These are phyloP conservation scores for Cyclanthera cordifolia DNA, from an alignment of 306 rosid species.

Conservation along the genomic window DNA sequence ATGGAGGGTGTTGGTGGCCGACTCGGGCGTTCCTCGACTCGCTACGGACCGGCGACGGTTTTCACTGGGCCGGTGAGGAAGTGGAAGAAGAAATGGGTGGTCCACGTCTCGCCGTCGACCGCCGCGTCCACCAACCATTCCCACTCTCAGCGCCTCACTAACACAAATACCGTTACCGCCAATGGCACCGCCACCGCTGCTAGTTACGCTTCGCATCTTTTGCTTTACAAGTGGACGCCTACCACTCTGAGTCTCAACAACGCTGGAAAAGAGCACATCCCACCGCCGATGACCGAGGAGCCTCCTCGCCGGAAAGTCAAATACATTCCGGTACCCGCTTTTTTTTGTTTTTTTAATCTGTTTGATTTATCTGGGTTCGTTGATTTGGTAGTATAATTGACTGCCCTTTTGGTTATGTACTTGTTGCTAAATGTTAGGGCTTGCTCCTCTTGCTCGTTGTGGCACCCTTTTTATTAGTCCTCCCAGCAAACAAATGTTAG, in stretches of 20 bases:
- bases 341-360: not conserved
- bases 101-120: conserved; percentile 57
- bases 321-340: conserved; percentile 65
- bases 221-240: conserved; percentile 90
- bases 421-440: conserved; percentile 1
- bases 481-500: not conserved
- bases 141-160: conserved; percentile 22
- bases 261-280: conserved; percentile 22
- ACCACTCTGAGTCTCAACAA: conserved; percentile 41
- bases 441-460: not conserved
- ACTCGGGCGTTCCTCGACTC: conserved; percentile 82
- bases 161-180: conserved; percentile 15
- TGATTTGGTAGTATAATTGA: not conserved
- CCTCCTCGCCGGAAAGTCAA: conserved; percentile 80
- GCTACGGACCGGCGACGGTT: conserved; percentile 93
- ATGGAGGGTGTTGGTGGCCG: conserved; percentile 99
- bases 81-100: conserved; percentile 99
- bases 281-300: conserved; percentile 55
- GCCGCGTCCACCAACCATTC: conserved; percentile 21
- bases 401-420: too few relatives aligned
- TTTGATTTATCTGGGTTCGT: not conserved
- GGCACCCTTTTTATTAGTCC: not conserved
- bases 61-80: conserved; percentile 91
- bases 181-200: conserved; percentile 1
- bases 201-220: conserved; percentile 65